Base-by-base conservation (phyloP, 495 filamentous ascomycete species). In the Terfezia claveryi region DNA sequence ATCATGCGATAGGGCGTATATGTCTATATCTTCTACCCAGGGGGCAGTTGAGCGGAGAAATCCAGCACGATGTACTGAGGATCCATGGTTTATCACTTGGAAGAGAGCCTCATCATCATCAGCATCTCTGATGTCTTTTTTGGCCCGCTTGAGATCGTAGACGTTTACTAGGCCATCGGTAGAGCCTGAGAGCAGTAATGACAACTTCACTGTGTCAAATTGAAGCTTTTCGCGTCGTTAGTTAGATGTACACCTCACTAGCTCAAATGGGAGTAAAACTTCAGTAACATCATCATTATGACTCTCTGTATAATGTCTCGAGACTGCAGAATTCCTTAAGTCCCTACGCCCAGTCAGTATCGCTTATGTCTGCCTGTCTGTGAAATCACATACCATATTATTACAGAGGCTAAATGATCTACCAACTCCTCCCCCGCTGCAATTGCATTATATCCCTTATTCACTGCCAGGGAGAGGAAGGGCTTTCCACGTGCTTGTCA, bases 281-380 rank as follows among this genome's bases (percentile, higher is more conserved):
- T 83, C 80, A 20, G 89, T 94, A 51, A 96, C 75, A 65, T 94
- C 87, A 68, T 96, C 89, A 55, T 82, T 89, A 67, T 96, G 89
- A 52, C 84, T 82, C 62, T 96, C 89, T 37, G 79, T 72, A 62
- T 89, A 91, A 62, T 81, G 27, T n/a, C 56, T 66, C 53, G 70
- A 63, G 4, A 46, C 8, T 14, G 14, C 4, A 8, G 8, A 46
- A 4, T 14, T 6, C 17, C 41, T 14, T 4, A 46, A 4, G 8
- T 46, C 41, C 8, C 41, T 46, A 9, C 17, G 4, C 4, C 8
- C 2, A 52, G 38, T 11, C 38, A 1, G 36, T 58, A 32, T 32
- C 27, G 27, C 27, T 32, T 1, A 32, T 32, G 27, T 32, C 27
- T 2, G 27, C 27, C 27, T 20, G 50, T 55, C 23, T 41, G 17